Base-by-base conservation (phyloP, 2,329 filamentous ascomycete species). In the Neonectria punicea region DNA sequence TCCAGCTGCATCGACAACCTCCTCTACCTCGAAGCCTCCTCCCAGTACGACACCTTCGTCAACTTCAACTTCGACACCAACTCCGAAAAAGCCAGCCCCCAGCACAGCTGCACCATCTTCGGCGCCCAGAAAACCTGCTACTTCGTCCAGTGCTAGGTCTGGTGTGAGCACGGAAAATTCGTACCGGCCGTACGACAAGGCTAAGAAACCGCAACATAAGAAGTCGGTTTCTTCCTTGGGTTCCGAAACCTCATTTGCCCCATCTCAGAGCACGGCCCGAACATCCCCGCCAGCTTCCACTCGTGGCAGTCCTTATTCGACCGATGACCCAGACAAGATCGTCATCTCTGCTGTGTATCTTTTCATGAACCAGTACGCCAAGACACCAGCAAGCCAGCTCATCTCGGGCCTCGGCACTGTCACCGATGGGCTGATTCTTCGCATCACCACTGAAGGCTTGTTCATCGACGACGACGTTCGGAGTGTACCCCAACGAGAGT, bases 381-480 rank as follows among this genome's bases (percentile, higher is more conserved):
- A 91, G 75, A 94, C 92, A n/a, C 95, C 96, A 0, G 89, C 93
- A n/a, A 94, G 93, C 16, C 93, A 97, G 78, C 87, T 99, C 60
- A 86, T 97, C 39, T 93, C 93, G 0, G 93, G 92, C n/a, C 83
- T 93, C 54, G 93, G 92, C 18, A 86, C 91, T 51, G 93, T 98
- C 34, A 97, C 94, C 2, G 94, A 99, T 76, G 96, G 96, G 1
- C 85, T 99, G 50, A 92, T 98, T 66, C 86, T 99, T 66, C 92
- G 93, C 56, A 96, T 98, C 75, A 95, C 93, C 11, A 97, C 93
- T 1, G 95, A 97, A 78, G 96, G 96, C 18, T 86, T 98, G 58
- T 98, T 98, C 81, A 96, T 99, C 76, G 96, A 99, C 78, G 96
- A 99, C 78, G 96, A 98, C 78, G 88, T 98, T 57, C 90, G 94